Evolutionary conservation across 129 eudicot genomes (phyloP), one percentile per base, ranked within the genome.

Genomic region (Chrysanthemum seticuspe): DNA sequence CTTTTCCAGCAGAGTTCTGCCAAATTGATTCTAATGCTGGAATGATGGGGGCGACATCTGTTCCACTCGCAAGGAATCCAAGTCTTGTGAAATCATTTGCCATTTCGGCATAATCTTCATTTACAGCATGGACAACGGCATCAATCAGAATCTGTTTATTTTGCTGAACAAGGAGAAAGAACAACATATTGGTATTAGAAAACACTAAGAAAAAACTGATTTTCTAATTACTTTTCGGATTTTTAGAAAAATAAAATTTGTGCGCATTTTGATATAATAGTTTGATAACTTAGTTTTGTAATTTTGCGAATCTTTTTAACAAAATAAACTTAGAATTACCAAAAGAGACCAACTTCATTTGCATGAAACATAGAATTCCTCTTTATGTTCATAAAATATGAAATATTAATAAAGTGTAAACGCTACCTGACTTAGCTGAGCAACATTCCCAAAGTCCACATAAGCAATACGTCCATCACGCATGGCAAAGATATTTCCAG

Each of bases 81-180:
- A 94, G 96, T 82, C 99, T 86, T 50, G 99, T 94, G 80, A 94
- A 94, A 82, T 94, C 99, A 73, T 94, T 83, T 63, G 99, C 99
- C 99, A 94, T 94, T 86, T 94, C 99, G 59, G 63, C 83, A 68
- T 94, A 94, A 77, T 94, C 99, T 74, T 94, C 99, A 80, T 94
- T 94, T 66, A 94, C 99, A 71, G 99, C 99, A 85, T 94, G 99
- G 72, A 94, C 99, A 76, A 94, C 96, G 59, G 99, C 99, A 85
- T 90, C 99, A 45, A 94, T 94, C 75, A 94, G 68, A 78, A 94
- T 94, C 78, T 94, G 96, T 80, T 94, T 94, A 80, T 94, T 94
- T 88, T 82, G 97, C 99, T 94, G 97, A 73, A 68, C 47, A 50
- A 62, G 40, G 61, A 47, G 48, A 68, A 57, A 65, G 2, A 55